Evolutionary conservation across 2,329 filamentous ascomycete genomes (phyloP), one percentile per base, ranked within the genome.

Genomic region (Metarhizium guizhouense): DNA sequence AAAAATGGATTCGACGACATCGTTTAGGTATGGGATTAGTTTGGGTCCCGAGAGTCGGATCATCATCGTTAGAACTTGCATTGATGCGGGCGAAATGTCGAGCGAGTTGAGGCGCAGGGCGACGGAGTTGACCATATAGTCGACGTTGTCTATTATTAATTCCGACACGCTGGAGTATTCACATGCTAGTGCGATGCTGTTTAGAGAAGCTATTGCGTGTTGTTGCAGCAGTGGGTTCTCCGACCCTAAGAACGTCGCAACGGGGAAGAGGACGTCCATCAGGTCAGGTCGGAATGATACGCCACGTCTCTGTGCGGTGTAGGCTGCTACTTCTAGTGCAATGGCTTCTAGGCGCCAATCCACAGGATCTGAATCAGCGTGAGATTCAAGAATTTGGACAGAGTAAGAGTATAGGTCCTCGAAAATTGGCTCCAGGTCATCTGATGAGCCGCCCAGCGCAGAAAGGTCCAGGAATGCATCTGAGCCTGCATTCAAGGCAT

Each of bases 81-180:
- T 91, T 3, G 90, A 91, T 59, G 95, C 88, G 1, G 93, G 92
- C 0, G 91, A 93, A 53, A 97, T 86, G 60, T 96, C 91, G 60
- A 96, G 90, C 0, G 89, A 90, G 63, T 96, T 96, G 7, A 99
- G 80, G 59, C 91, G 88, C 58, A 97, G 72, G 0, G 89, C 90
- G 16, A 99, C 84, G 0, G 94, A 90, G 66, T 97, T 97, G 58
- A 97, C 86, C 72, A 99, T 88, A 68, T 99, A 99, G 70, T 99
- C 94, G 16, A 90, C 92, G 58, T 99, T 99, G 53, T 88, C 84
- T 32, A 97, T 82, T 43, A 99, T 86, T 60, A 99, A 75, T 16
- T 88, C 84, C 30, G 87, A 86, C 4, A 93, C 87, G 62, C 79
- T 85, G 0, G 67, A 59, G 64, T 97, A 99, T 2, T 81, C 83